These are phyloP conservation scores for Berberis thunbergii DNA, from an alignment of 164 flowering plant species.

Conservation along the genomic window DNA sequence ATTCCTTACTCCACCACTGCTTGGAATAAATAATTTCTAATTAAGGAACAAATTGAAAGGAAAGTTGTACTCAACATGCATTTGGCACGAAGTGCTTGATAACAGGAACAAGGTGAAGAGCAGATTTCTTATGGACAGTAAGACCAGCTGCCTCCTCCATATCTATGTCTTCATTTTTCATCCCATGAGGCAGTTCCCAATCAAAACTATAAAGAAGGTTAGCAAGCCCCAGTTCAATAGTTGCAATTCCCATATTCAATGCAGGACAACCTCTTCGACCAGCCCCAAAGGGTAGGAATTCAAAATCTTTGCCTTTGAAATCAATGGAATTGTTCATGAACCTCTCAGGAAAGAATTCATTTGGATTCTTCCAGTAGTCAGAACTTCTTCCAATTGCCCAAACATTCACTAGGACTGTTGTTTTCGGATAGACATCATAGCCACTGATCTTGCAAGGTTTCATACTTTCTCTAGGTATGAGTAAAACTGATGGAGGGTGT, in stretches of 20 bases:
- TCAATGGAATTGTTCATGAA: slow-evolving; percentile 4
- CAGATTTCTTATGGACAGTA: slow-evolving; percentile 2
- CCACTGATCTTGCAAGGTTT: slow-evolving; percentile 8
- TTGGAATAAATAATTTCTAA: too few relatives aligned
- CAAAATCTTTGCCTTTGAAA: slow-evolving; percentile 14
- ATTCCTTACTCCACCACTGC: too few relatives aligned
- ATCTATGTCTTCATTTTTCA: too few relatives aligned
- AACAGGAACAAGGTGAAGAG: not conserved
- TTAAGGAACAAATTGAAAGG: too few relatives aligned
- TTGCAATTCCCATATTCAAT: slow-evolving; percentile 2
- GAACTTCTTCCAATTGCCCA: slow-evolving; percentile 24
- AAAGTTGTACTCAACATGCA: too few relatives aligned
- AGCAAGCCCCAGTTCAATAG: slow-evolving; percentile 17
- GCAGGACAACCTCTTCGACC: slow-evolving; percentile 27
- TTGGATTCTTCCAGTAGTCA: slow-evolving; percentile 10
- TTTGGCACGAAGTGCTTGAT: too few relatives aligned
- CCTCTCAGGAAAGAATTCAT: slow-evolving; percentile 21
- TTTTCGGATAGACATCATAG: slow-evolving; percentile 11
- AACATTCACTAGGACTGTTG: slow-evolving; percentile 12
- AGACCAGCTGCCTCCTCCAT: not conserved
- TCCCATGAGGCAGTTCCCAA: too few relatives aligned
- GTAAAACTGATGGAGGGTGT: not conserved
- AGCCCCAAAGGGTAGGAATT: slow-evolving; percentile 31
- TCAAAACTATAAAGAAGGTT: too few relatives aligned
- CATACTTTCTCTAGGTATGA: not conserved